phyloP scores from a whole-genome alignment of 192 early-diverging fungal species.

The Mortierella hygrophila region DNA sequence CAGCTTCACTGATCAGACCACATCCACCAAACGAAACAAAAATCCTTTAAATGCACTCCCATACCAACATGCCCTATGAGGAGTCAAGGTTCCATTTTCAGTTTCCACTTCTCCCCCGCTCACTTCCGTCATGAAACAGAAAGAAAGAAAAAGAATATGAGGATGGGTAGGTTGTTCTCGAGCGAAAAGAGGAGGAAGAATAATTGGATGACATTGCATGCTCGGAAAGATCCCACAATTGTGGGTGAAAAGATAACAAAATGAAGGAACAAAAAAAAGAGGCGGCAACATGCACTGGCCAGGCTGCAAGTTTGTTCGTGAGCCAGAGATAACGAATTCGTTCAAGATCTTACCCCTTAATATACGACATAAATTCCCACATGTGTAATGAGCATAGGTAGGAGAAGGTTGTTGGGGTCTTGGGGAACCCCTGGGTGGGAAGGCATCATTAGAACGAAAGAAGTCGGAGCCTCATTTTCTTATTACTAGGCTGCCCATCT shows the following conservation, averaged over 20 bases:
- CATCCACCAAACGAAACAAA: neutral
- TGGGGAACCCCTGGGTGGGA: neutral
- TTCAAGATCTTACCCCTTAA: neutral
- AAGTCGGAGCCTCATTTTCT: neutral
- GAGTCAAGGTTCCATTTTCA: neutral
- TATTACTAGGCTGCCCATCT: neutral
- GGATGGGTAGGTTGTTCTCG: neutral
- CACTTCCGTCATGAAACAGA: neutral
- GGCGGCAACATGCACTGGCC: slow-evolving; percentile 4
- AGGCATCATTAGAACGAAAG: neutral
- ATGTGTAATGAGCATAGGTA: neutral
- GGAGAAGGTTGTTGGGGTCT: neutral
- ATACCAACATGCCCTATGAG: neutral
- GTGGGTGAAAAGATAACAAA: neutral
- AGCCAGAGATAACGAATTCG: neutral
- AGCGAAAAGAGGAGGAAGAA: neutral
- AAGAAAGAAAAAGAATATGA: neutral
- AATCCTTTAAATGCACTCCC: neutral
- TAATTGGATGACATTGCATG: neutral
- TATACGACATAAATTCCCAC: neutral
- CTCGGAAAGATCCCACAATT: neutral
- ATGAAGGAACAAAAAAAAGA: neutral
- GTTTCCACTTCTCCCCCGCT: neutral
- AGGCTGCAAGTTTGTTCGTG: no score
- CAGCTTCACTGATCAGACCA: no score